A percentile compares a stretch with the other conserved stretches of the same genome.
Evolutionary conservation across 225 moss, liverwort and hornwort species (phyloP).

Genomic region (Rhytidiadelphus loreus): DNA sequence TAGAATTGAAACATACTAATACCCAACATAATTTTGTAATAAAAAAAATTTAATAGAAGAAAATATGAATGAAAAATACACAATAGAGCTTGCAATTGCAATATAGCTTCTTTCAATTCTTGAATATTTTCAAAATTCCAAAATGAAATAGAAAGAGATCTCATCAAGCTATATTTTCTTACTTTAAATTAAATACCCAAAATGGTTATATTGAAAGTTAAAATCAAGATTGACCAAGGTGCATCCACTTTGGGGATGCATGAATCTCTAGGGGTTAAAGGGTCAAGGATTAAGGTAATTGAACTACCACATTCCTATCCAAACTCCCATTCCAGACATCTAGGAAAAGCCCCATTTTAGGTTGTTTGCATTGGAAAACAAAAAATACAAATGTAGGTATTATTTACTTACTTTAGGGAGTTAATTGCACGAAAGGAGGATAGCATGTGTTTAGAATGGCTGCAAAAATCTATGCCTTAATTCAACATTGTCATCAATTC

Average conservation of each 20-base stretch:
- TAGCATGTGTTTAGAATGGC: neutral
- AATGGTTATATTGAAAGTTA: neutral
- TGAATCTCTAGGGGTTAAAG: neutral
- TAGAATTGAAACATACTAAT: no score
- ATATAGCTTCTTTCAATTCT: neutral
- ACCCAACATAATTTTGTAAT: no score
- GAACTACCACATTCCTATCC: neutral
- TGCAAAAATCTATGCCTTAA: rapidly evolving
- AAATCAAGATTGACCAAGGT: neutral
- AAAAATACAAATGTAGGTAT: neutral
- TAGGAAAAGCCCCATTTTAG: neutral
- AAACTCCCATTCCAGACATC: rapidly evolving
- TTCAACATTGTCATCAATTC: neutral
- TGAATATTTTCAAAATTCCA: rapidly evolving
- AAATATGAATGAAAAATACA: neutral
- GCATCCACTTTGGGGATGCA: rapidly evolving
- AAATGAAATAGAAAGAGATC: neutral
- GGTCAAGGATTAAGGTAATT: no score
- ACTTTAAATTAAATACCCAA: neutral
- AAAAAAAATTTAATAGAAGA: neutral
- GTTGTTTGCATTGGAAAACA: neutral
- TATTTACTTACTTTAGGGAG: no score
- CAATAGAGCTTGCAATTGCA: neutral
- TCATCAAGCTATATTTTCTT: neutral
- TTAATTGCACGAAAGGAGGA: neutral